Base-by-base conservation (phyloP, 495 filamentous ascomycete species). In the Hypoxylon intermedium region DNA sequence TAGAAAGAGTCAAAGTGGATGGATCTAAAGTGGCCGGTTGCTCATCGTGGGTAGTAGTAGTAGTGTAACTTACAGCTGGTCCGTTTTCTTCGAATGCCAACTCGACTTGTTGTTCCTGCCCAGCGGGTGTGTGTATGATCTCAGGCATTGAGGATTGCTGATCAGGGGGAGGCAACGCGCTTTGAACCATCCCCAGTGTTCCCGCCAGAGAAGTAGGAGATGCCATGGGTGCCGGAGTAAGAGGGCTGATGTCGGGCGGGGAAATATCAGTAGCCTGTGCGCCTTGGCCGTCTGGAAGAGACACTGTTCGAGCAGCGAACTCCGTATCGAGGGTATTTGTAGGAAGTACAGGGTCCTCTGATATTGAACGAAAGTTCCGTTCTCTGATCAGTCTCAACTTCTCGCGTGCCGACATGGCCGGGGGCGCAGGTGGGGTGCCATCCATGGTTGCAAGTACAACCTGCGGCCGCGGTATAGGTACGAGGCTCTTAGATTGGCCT, bases 11-110 rank as follows among this genome's bases (percentile, higher is more conserved):
- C 16, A 79, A 42, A 46, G 67, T 64, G 20, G 75, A 73, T 4
- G 76, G 76, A 6, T 75, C 70, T 20, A 79, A 64, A 2, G 75
- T 78, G 16, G 47, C 55, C 9, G 72, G 68, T 26, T 60, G 66
- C 42, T 67, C 67, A 26, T 65, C 51, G 5, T 51, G 58, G 11
- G 56, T 26, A 13, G 33, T 13, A 42, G 56, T 26, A 13, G 33
- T 13, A 42, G 9, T 15, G 31, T 45, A 69, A 6, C 13, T 36
- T 9, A 36, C 26, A 15, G 1, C 34, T 9, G 34, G 43, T 7
- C 26, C 36, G 6, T 18, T 21, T 16, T 58, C 63, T 28, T 61
- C 57, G 34, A 58, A n/a, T 5, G 9, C 23, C 3, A 44, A 21
- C 23, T 43, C 53, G 5, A 0, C 12, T 33, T 57, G 51, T 28